Evolutionary conservation across 2,329 filamentous ascomycete species (phyloP), one percentile per base, ranked within the genome.

Genomic region (Trichoderma sp.): DNA sequence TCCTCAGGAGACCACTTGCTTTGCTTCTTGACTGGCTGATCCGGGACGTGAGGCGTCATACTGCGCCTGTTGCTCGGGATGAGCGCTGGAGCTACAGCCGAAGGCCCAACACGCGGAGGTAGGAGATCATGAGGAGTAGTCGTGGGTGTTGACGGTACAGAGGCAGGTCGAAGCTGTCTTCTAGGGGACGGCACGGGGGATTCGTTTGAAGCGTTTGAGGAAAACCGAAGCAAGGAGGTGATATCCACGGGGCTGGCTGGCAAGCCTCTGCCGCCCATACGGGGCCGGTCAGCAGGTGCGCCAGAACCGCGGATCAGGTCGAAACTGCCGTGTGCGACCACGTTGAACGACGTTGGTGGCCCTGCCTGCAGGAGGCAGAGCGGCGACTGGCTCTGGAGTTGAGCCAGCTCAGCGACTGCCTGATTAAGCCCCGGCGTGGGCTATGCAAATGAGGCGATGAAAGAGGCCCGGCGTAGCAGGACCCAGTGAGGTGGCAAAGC

Each of bases 1-100:
- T 98, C 95, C 73, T 98, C 94, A 1, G 92, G 87, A 6, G 93
- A 97, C 96, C 96, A 98, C 82, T 98, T 98, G 79, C 93, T 97
- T 81, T 98, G 94, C 83, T 95, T 97, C 85, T 96, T 97, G 39
- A 93, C 93, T 23, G 93, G 93, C 47, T 91, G 92, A 76, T 90
- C 88, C 36, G 85, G 79, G 17, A 84, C 83, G 78, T 90, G 87
- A 36, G 87, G 80, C 66, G 79, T 77, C 77, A 81, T 80, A 67
- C 76, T 78, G 74, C 80, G 79, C 71, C 79, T 76, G 72, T 73
- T 78, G 74, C 76, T 76, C 26, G 77, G 73, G 76, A 79, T 78
- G 64, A 77, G 74, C 69, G 78, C 76, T 70, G 80, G 77, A 73
- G 78, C 78, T 78, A 80, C 79, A 73, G 78, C 73, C 53, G 68